These are phyloP conservation scores for Golubevia pallescens DNA, from an alignment of 1,284 basidiomycete genomes.

Conservation along the genomic window DNA sequence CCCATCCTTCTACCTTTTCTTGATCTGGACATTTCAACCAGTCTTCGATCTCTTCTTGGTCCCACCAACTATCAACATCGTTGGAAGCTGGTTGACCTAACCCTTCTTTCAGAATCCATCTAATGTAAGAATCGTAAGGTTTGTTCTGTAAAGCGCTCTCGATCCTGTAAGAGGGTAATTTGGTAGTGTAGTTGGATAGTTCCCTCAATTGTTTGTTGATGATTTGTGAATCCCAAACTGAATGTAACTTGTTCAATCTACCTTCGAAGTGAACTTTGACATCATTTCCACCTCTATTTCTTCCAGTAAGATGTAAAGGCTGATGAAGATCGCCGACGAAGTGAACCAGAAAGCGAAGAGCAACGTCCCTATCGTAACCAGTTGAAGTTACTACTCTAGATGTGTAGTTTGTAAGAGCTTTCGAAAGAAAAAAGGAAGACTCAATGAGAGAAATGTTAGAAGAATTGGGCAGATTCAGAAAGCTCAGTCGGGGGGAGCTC, in stretches of 20 bases:
- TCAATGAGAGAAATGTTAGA: constrained; percentile 1
- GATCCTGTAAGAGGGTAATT: constrained; percentile 72
- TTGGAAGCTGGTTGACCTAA: constrained; percentile 45
- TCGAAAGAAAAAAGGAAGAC: constrained; percentile 6
- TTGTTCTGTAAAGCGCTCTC: constrained; percentile 78
- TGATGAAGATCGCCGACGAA: constrained; percentile 89
- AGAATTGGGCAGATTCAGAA: neutral
- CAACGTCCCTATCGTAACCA: constrained; percentile 67
- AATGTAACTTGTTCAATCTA: constrained; percentile 71
- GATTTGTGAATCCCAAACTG: constrained; percentile 81
- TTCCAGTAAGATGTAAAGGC: constrained; percentile 84
- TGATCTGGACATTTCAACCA: constrained; percentile 48
- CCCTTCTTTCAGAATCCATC: constrained; percentile 84
- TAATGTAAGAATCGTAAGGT: constrained; percentile 86
- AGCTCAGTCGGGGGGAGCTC: constrained; percentile 14
- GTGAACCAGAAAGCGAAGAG: constrained; percentile 87
- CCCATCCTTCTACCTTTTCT: neutral
- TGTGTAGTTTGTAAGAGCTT: constrained; percentile 48
- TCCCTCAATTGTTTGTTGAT: constrained; percentile 80
- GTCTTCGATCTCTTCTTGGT: constrained; percentile 11
- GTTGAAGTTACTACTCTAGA: constrained; percentile 15
- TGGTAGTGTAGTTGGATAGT: constrained; percentile 76
- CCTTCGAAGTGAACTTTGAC: constrained; percentile 64
- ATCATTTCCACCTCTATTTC: constrained; percentile 83
- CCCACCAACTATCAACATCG: constrained; percentile 28